Evolutionary conservation across 1,284 basidiomycete species (phyloP), one percentile per base, ranked within the genome.

Genomic region (Mycena sp.): DNA sequence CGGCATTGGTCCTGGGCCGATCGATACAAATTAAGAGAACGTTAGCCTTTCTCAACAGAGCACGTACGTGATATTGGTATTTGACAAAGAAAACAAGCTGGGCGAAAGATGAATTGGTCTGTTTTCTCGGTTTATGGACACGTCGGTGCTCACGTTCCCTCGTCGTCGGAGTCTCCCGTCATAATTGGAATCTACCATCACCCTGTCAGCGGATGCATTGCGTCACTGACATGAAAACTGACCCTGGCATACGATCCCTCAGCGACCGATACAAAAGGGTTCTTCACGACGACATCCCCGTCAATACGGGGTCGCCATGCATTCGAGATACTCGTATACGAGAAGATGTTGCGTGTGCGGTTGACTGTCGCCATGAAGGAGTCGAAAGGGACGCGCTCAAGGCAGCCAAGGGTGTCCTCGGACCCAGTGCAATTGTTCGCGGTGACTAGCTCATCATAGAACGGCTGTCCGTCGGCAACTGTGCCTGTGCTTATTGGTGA

Each of bases 1-100:
- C 65, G 10, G 65, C 63, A 37, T 71, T 69, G 17, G 67, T 70
- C 6, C 72, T 74, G n/a, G 41, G 3, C 12, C 5, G 3, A 25
- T 6, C 40, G 6, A 16, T 14, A 14, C 32, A 7, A 35, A 19
- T 40, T 38, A 29, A 49, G 17, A 6, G 32, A 19, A 21, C 26
- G 19, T 5, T 2, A 30, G 23, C 5, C 16, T 29, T n/a, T n/a
- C n/a, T 19, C 19, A 21, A 16, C 30, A 29, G 3, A 23, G 2
- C 4, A 38, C 58, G 10, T 32, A 61, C 58, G 58, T 61, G n/a
- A 61, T 53, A 19, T 61, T 61, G 17, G n/a, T 21, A 9, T n/a
- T 43, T 3, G 37, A 19, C 2, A 55, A 9, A 1, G 52, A 32
- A 35, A 61, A 55, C 2, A 37, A 0, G 6, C 53, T 55, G 30